phyloP scores from a whole-genome alignment of 2,329 filamentous ascomycete species.

The Fusarium sp. region DNA sequence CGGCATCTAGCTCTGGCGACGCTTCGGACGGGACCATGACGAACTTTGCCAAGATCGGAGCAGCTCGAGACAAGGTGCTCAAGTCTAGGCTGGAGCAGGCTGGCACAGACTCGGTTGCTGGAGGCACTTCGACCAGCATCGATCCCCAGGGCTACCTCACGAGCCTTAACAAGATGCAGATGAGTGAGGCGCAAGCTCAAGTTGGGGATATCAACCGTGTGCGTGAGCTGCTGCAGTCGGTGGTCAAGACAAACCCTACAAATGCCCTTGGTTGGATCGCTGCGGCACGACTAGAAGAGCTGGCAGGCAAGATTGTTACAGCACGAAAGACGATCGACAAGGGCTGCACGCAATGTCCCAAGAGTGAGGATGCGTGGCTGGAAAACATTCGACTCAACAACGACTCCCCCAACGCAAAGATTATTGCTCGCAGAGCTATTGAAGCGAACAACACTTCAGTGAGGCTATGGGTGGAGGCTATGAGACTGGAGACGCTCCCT shows the following conservation, averaged over 20 bases:
- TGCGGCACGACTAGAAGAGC: slow-evolving; percentile 89
- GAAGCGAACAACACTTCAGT: slow-evolving; percentile 91
- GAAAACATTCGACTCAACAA: slow-evolving; percentile 92
- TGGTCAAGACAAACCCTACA: slow-evolving; percentile 95
- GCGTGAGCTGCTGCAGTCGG: slow-evolving; percentile 90
- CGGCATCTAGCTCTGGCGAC: slow-evolving; percentile 53
- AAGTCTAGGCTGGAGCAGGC: slow-evolving; percentile 94
- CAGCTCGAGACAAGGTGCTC: slow-evolving; percentile 94
- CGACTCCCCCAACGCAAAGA: slow-evolving; percentile 91
- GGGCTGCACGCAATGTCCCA: slow-evolving; percentile 91
- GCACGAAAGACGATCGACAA: slow-evolving; percentile 89
- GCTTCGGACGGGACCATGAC: slow-evolving; percentile 90
- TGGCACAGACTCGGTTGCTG: slow-evolving; percentile 72
- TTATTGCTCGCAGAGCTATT: slow-evolving; percentile 94
- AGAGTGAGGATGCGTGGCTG: slow-evolving; percentile 94
- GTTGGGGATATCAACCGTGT: slow-evolving; percentile 97
- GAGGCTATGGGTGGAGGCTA: slow-evolving; percentile 92
- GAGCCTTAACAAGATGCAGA: slow-evolving; percentile 83
- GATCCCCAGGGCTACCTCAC: slow-evolving; percentile 97
- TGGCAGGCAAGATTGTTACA: slow-evolving; percentile 90
- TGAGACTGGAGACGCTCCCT: slow-evolving; percentile 86
- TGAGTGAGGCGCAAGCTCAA: slow-evolving; percentile 82
- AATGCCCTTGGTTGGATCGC: slow-evolving; percentile 98
- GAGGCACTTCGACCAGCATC: slow-evolving; percentile 88
- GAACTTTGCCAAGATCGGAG: slow-evolving; percentile 97